These are phyloP conservation scores for Thinopyrum obtusiflorum DNA, from an alignment of 202 grass and related monocot genomes.

Conservation along the genomic window DNA sequence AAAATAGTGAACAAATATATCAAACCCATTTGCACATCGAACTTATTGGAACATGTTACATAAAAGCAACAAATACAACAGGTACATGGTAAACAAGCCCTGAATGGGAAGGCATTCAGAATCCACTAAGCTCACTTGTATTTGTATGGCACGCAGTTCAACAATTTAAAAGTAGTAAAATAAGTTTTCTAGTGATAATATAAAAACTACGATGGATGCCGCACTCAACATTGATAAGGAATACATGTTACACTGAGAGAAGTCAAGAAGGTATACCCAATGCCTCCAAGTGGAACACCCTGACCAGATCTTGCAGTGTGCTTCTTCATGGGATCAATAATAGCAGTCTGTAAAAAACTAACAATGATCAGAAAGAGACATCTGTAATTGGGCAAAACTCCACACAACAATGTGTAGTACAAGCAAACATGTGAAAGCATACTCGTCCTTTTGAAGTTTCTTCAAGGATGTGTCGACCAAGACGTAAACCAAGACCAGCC, in stretches of 20 bases:
- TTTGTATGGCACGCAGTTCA: constrained; percentile 17
- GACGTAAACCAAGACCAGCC: constrained; percentile 64
- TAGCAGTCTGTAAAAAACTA: constrained; percentile 56
- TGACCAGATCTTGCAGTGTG: constrained; percentile 68
- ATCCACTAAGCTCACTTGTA: constrained; percentile 14
- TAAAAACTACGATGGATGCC: not conserved
- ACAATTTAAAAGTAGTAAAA: constrained; percentile 4
- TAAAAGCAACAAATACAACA: not conserved
- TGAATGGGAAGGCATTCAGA: not conserved
- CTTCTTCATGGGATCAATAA: constrained; percentile 90
- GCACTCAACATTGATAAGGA: constrained; percentile 22
- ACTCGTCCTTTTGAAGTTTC: constrained; percentile 86
- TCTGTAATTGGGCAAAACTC: not conserved
- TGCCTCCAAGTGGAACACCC: constrained; percentile 88
- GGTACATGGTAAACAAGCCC: constrained; percentile 8
- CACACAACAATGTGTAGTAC: not conserved
- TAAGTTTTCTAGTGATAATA: not conserved
- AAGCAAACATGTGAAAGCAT: constrained; percentile 37
- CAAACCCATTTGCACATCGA: not conserved
- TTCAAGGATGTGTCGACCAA: constrained; percentile 67
- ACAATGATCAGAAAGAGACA: constrained; percentile 16
- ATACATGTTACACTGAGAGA: constrained; percentile 7
- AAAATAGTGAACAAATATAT: constrained; percentile 17
- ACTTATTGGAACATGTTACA: not conserved
- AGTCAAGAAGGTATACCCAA: constrained; percentile 66